Percentiles rank a stretch among this genome's conserved stretches.
phyloP scores from a whole-genome alignment of 306 rosid genomes.

The Hippophae rhamnoides region DNA sequence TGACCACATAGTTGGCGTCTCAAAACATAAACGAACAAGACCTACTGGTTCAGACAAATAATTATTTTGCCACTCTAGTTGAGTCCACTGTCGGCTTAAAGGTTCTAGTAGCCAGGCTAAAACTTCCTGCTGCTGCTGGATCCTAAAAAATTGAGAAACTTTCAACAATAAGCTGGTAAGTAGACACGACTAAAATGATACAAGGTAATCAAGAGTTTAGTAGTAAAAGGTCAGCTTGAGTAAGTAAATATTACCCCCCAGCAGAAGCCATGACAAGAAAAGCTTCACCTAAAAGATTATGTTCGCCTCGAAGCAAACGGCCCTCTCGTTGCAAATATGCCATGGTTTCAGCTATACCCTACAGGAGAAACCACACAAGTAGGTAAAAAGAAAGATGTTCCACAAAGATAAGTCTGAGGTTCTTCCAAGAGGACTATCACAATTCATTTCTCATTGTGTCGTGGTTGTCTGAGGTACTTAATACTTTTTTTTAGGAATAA shows the following conservation, averaged over 20 bases:
- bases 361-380: slow-evolving; percentile 24
- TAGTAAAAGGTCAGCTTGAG: slow-evolving; percentile 1
- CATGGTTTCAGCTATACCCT: slow-evolving; percentile 95
- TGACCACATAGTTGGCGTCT: slow-evolving; percentile 80
- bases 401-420: slow-evolving; percentile 1
- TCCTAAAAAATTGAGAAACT: slow-evolving; percentile 38
- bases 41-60: slow-evolving; percentile 82
- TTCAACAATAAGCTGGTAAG: slow-evolving; percentile 10
- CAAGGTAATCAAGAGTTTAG: too few species aligned
- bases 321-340: slow-evolving; percentile 84
- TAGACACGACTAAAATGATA: slow-evolving; percentile 2
- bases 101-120: slow-evolving; percentile 91
- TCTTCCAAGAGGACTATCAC: not conserved
- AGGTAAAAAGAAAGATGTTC: slow-evolving; percentile 17
- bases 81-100: slow-evolving; percentile 78
- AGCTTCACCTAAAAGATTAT: slow-evolving; percentile 96
- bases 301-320: slow-evolving; percentile 80
- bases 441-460: not conserved
- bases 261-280: slow-evolving; percentile 95
- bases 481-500: too few species aligned
- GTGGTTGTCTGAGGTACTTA: not conserved
- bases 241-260: slow-evolving; percentile 63
- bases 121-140: slow-evolving; percentile 96
- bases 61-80: slow-evolving; percentile 79
- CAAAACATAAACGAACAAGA: slow-evolving; percentile 64